These are phyloP conservation scores for Venturia carpophila DNA, from an alignment of 2,329 filamentous ascomycete species.

Conservation along the genomic window DNA sequence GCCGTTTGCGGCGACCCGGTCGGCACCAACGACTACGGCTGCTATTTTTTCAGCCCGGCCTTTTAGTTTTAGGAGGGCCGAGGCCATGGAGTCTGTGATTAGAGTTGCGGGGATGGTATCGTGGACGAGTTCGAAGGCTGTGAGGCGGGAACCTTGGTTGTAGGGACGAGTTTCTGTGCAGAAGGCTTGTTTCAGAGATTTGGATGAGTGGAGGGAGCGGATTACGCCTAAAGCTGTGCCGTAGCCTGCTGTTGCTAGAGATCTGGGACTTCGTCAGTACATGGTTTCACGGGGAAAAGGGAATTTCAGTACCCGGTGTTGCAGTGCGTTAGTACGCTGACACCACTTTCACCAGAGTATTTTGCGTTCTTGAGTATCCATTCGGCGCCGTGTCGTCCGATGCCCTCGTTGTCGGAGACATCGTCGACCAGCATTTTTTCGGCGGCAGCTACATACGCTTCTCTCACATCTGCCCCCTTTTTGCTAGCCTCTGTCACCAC, in stretches of 20 bases:
- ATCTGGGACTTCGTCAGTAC: slow-evolving; percentile 41
- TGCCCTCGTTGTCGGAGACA: slow-evolving; percentile 75
- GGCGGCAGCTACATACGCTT: slow-evolving; percentile 68
- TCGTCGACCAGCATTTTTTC: slow-evolving; percentile 84
- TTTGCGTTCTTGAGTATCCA: slow-evolving; percentile 62
- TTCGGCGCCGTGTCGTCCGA: slow-evolving; percentile 72
- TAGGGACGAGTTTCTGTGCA: slow-evolving; percentile 97
- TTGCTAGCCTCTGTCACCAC: slow-evolving; percentile 47
- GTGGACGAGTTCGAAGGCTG: slow-evolving; percentile 92
- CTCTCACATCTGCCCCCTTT: slow-evolving; percentile 46
- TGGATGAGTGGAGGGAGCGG: slow-evolving; percentile 63
- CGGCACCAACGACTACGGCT: slow-evolving; percentile 88
- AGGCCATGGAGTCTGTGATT: slow-evolving; percentile 95
- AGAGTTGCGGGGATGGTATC: slow-evolving; percentile 86
- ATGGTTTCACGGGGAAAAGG: background rate
- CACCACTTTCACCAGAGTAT: slow-evolving; percentile 36
- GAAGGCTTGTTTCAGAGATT: slow-evolving; percentile 71
- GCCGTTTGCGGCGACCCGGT: slow-evolving; percentile 90
- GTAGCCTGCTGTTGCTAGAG: slow-evolving; percentile 93
- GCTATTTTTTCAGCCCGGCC: slow-evolving; percentile 55
- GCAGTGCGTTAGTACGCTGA: slow-evolving; percentile 93
- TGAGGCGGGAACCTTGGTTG: slow-evolving; percentile 92
- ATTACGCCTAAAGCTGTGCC: slow-evolving; percentile 93
- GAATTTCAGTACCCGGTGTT: slow-evolving; percentile 66
- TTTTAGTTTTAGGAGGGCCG: slow-evolving; percentile 65